Base-by-base conservation (phyloP, 2,329 filamentous ascomycete genomes). In the Septoria linicola region DNA sequence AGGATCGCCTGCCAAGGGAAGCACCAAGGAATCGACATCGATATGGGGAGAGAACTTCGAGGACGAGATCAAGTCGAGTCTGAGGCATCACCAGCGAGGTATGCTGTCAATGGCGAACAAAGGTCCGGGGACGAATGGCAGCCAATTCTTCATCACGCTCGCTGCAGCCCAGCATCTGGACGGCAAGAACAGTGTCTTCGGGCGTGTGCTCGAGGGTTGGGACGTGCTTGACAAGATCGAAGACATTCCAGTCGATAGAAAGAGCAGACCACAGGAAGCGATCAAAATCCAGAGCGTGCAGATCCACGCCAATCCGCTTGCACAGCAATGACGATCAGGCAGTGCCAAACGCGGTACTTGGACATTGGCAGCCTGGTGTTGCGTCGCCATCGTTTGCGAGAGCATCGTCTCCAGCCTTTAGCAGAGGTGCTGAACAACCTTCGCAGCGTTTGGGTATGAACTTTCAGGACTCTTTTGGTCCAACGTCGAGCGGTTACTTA, bases 61-160 rank as follows among this genome's bases (percentile, higher is more conserved):
- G 52, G 88, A 95, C 71, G 88, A 95, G 75, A 88, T 96, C 64
- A 79, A 82, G 49, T 73, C 84, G 1, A 75, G 76, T 3, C 77
- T 99, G 49, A 89, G 90, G 67, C 93, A 97, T 75, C 95, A 91
- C 1, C 90, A 90, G 43, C 89, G 92, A 6, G 93, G 93, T 1
- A 80, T 97, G 16, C 75, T 99, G 62, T 91, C 86, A 73, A 97
- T 97, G 93, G 93, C 93, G 58, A 99, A 99, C 73, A 85, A 88
- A 20, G 93, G 93, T 0, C 88, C 89, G 11, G 83, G 95, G 69
- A 96, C 92, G 36, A 97, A 97, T 70, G 93, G 93, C 25, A 89
- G 85, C 56, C 88, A 95, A 68, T 95, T 93, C 72, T 95, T 91
- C 69, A 76, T 93, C 54, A 82, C 84, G 1, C 86, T 90, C 61